Conservation (phyloP, 495 filamentous ascomycete genomes). For the Hypoxylon perforatum region DNA sequence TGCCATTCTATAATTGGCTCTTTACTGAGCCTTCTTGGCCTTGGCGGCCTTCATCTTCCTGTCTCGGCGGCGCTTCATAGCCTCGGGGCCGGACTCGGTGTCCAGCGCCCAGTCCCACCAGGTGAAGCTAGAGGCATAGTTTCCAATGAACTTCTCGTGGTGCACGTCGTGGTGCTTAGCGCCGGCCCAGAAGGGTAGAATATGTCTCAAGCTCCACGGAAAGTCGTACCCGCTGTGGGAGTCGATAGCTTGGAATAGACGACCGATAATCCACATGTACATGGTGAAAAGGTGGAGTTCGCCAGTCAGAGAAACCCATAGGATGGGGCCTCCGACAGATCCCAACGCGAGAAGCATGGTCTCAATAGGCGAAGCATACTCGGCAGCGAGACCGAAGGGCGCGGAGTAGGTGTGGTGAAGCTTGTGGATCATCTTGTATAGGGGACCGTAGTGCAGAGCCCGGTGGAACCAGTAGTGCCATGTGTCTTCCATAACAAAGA, state of each 20-base stretch:
- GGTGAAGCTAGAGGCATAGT: slow-evolving; percentile 96
- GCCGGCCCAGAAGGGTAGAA: slow-evolving; percentile 98
- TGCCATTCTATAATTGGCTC: slow-evolving; percentile 1
- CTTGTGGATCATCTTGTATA: slow-evolving; percentile 97
- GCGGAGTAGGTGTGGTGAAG: slow-evolving; percentile 99
- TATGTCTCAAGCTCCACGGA: slow-evolving; percentile 93
- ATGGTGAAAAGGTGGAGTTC: slow-evolving; percentile 96
- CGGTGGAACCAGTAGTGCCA: slow-evolving; percentile 99
- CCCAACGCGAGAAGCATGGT: slow-evolving; percentile 97
- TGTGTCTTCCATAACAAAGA: slow-evolving; percentile 95
- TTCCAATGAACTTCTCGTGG: slow-evolving; percentile 97
- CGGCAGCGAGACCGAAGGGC: slow-evolving; percentile 94
- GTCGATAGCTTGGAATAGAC: slow-evolving; percentile 97
- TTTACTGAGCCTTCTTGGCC: slow-evolving; percentile 73
- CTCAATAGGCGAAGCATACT: slow-evolving; percentile 98
- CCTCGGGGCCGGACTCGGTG: slow-evolving; percentile 91
- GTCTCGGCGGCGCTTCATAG: slow-evolving; percentile 84
- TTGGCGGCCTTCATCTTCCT: slow-evolving; percentile 71
- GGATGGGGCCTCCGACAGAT: slow-evolving; percentile 81
- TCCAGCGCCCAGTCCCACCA: slow-evolving; percentile 98
- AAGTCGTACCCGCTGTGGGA: slow-evolving; percentile 98
- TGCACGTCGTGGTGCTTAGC: slow-evolving; percentile 96
- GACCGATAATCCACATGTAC: slow-evolving; percentile 95
- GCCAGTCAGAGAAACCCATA: slow-evolving; percentile 85
- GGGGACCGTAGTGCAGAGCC: slow-evolving; percentile 91